A percentile compares a stretch with the other conserved stretches of the same genome.
Evolutionary conservation across 2,329 filamentous ascomycete species (phyloP).

Genomic region (Colletotrichum navitas): DNA sequence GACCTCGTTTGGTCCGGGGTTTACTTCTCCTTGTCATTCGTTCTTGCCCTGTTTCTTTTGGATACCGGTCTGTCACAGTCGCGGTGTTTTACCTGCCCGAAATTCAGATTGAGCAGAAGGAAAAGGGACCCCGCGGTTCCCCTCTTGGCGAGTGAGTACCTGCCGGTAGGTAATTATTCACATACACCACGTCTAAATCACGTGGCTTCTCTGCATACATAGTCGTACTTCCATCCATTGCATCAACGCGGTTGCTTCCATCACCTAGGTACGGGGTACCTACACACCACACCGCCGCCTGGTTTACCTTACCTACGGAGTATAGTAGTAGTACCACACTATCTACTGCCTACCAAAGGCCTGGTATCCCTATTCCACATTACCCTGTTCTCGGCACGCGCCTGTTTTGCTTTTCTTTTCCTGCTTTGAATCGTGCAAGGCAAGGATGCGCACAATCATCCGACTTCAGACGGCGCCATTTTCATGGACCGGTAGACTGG

Average conservation of each 20-base stretch:
- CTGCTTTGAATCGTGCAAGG: constrained; percentile 28
- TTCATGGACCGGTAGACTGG: not conserved
- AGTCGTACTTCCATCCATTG: not conserved
- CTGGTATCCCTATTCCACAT: constrained; percentile 23
- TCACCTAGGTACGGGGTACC: no score
- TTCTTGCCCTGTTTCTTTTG: constrained; percentile 7
- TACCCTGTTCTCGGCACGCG: constrained; percentile 15
- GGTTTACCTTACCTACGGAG: no score
- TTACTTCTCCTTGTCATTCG: not conserved
- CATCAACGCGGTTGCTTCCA: constrained; percentile 12
- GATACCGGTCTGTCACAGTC: constrained; percentile 1
- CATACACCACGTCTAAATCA: constrained; percentile 2
- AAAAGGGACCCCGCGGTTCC: no score
- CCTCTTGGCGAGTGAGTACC: constrained; percentile 15
- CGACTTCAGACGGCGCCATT: constrained; percentile 25
- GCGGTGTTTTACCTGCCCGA: not conserved
- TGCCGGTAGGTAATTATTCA: no score
- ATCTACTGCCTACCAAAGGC: not conserved
- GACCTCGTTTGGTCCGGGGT: not conserved
- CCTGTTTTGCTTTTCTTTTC: constrained; percentile 19
- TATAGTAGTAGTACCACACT: no score
- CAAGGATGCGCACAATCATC: constrained; percentile 21
- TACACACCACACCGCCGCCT: no score
- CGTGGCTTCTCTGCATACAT: constrained; percentile 3
- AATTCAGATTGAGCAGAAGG: not conserved